Percentiles rank a stretch among this genome's conserved stretches.
Conservation (phyloP, 2,329 filamentous ascomycete genomes). For the Pseudocercospora vitis region DNA sequence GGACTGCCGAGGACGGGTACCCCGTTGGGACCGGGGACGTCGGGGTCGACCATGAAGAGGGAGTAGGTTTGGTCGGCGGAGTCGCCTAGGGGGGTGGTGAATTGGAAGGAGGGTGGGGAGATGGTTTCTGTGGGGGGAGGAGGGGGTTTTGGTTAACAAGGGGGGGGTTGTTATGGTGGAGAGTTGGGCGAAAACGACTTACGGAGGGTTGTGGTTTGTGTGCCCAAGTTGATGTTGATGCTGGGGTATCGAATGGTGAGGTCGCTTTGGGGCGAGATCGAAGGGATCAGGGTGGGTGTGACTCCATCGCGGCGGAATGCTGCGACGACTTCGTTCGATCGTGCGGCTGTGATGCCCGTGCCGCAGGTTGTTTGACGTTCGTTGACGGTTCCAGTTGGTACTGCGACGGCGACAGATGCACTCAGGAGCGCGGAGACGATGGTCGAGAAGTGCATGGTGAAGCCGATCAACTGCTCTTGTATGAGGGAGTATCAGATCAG, state of each 20-base stretch:
- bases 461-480: neutral
- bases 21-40: constrained; percentile 18
- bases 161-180: neutral
- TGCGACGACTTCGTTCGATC: constrained; percentile 2
- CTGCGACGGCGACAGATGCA: neutral
- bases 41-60: constrained; percentile 20
- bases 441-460: neutral
- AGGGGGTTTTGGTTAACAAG: no score
- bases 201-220: constrained; percentile 10
- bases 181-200: neutral
- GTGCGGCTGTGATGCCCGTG: constrained; percentile 13
- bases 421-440: neutral
- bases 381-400: constrained; percentile 10
- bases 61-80: constrained; percentile 9
- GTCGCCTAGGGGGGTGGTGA: constrained; percentile 8
- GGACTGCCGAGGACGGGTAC: constrained; percentile 12
- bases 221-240: constrained; percentile 17
- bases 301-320: constrained; percentile 16
- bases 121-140: constrained; percentile 20
- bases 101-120: constrained; percentile 7
- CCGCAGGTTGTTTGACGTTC: constrained; percentile 14
- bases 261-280: constrained; percentile 11
- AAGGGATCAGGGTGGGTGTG: constrained; percentile 18
- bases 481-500: neutral
- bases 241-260: constrained; percentile 4